A percentile compares a stretch with the other conserved stretches of the same genome.
Conservation (phyloP, 108 stramenopile species). For the Chaetoceros tenuissimus region DNA sequence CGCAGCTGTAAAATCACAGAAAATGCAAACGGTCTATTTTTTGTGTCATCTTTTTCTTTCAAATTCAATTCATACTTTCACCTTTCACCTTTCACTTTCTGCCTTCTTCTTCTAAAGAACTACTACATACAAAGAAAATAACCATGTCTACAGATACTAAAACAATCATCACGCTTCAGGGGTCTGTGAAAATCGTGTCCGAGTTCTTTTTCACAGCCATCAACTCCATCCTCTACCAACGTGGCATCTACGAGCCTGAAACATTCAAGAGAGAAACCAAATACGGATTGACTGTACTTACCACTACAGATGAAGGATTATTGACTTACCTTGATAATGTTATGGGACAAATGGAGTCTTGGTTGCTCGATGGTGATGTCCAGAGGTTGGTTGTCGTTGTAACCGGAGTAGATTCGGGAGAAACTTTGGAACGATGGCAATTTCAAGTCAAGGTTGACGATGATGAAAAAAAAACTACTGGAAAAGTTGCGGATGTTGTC, state of each 20-base stretch:
- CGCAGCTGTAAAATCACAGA: no score
- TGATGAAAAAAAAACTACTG: slow-evolving; percentile 22
- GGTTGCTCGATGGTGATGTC: slow-evolving; percentile 85
- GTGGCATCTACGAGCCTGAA: slow-evolving; percentile 97
- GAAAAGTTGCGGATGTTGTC: slow-evolving; percentile 8
- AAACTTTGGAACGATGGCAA: slow-evolving; percentile 97
- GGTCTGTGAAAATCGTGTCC: slow-evolving; percentile 92
- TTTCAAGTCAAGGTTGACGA: slow-evolving; percentile 84
- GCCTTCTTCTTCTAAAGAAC: no score
- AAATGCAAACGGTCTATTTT: no score
- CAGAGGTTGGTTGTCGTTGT: slow-evolving; percentile 96
- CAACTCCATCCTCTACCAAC: slow-evolving; percentile 97
- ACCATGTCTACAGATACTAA: slow-evolving; percentile 12
- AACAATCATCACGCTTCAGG: slow-evolving; percentile 92
- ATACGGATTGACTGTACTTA: slow-evolving; percentile 95
- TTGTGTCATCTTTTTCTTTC: no score
- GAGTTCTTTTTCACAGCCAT: slow-evolving; percentile 99
- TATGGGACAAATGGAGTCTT: slow-evolving; percentile 83
- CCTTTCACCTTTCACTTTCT: no score
- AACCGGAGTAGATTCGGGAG: slow-evolving; percentile 86
- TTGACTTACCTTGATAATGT: slow-evolving; percentile 84
- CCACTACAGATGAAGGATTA: slow-evolving; percentile 89
- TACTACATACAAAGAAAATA: slow-evolving; percentile 6
- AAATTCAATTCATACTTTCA: no score
- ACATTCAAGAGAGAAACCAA: slow-evolving; percentile 88